Percentiles rank a stretch among this genome's conserved stretches.
These are phyloP conservation scores for Iris pallida DNA, from an alignment of 116 monocot species.

Conservation along the genomic window DNA sequence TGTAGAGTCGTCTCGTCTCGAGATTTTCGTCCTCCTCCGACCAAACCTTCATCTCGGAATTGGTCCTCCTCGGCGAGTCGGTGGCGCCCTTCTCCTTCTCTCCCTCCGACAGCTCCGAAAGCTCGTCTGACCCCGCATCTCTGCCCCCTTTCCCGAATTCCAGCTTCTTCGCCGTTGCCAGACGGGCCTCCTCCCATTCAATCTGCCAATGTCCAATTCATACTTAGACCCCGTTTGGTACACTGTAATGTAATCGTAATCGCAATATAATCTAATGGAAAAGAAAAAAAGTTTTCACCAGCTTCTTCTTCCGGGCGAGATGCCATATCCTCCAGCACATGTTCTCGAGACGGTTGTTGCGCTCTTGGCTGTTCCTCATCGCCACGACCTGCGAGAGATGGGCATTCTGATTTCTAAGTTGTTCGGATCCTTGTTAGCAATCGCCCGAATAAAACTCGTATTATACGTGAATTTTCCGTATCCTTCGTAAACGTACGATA, in stretches of 20 bases:
- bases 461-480: too few relatives aligned
- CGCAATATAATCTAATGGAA: too few relatives aligned
- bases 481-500: too few relatives aligned
- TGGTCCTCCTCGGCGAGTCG: constrained; percentile 16
- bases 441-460: too few relatives aligned
- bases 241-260: too few relatives aligned
- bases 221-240: too few relatives aligned
- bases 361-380: constrained; percentile 19
- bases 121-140: constrained; percentile 51
- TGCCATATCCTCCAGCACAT: constrained; percentile 42
- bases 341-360: constrained; percentile 29
- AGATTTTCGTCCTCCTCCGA: constrained; percentile 26
- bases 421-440: too few relatives aligned
- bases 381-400: constrained; percentile 11
- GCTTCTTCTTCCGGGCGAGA: constrained; percentile 28
- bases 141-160: constrained; percentile 47
- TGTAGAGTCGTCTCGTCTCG: constrained; percentile 37
- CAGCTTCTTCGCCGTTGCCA: constrained; percentile 19
- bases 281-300: too few relatives aligned
- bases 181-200: constrained; percentile 30
- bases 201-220: constrained; percentile 22
- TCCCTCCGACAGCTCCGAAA: constrained; percentile 73
- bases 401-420: too few relatives aligned
- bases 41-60: constrained; percentile 42
- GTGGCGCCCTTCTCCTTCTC: constrained; percentile 32